A percentile compares a stretch with the other conserved stretches of the same genome.
phyloP scores from a whole-genome alignment of 192 early-diverging fungal genomes.

The Funneliformis geosporum region DNA sequence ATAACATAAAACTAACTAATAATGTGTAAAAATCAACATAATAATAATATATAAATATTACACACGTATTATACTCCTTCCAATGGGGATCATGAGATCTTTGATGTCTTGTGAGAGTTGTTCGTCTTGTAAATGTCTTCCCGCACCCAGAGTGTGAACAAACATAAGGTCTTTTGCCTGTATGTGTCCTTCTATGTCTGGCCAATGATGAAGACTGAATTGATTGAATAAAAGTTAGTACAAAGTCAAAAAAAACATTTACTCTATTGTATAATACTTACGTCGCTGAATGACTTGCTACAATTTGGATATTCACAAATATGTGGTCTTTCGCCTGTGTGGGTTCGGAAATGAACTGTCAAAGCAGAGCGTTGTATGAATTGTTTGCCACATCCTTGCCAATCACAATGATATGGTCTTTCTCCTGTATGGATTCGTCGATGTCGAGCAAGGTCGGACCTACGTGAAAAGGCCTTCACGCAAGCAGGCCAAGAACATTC shows the following conservation, averaged over 20 bases:
- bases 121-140: conserved; percentile 72
- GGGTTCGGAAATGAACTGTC: conserved; percentile 77
- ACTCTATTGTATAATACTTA: conserved; percentile 34
- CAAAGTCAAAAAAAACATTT: background rate
- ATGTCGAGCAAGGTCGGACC: conserved; percentile 58
- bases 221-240: background rate
- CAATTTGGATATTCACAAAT: conserved; percentile 69
- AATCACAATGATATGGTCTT: conserved; percentile 53
- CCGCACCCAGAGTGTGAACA: conserved; percentile 69
- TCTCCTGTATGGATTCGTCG: conserved; percentile 61
- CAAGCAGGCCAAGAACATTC: conserved; percentile 50
- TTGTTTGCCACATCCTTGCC: conserved; percentile 52
- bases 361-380: conserved; percentile 74
- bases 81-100: conserved; percentile 22
- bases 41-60: conserved; percentile 9
- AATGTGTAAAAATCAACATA: background rate
- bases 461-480: conserved; percentile 53
- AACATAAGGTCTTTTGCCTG: conserved; percentile 74
- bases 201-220: conserved; percentile 62
- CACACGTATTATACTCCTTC: conserved; percentile 33
- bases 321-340: conserved; percentile 77
- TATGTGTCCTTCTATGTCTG: conserved; percentile 76
- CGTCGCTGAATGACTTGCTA: conserved; percentile 75
- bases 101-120: conserved; percentile 62
- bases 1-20: background rate